phyloP scores from a whole-genome alignment of 305 asterid genomes.

The Fraxinus xanthoxyloides region DNA sequence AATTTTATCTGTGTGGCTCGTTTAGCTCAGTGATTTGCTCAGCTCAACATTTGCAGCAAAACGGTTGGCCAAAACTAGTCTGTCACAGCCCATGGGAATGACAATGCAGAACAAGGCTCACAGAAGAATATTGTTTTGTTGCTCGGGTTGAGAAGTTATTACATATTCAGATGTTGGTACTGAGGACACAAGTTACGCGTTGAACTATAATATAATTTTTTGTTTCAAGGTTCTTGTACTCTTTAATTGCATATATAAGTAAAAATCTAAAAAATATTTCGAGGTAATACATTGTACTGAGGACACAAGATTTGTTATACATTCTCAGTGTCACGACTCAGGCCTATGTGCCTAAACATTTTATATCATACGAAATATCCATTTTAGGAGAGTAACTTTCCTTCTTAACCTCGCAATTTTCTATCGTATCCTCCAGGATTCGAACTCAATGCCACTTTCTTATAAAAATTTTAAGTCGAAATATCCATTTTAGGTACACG shows the following conservation, averaged over 20 bases:
- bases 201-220: neutral
- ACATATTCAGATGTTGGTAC: neutral
- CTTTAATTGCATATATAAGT: neutral
- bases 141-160: constrained; percentile 20
- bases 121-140: constrained; percentile 23
- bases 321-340: neutral
- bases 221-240: neutral
- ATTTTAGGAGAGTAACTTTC: neutral
- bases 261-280: neutral
- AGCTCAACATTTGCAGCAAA: constrained; percentile 25
- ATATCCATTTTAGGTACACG: too few species aligned
- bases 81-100: constrained; percentile 24
- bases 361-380: neutral
- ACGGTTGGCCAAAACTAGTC: constrained; percentile 23
- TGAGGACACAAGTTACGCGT: neutral
- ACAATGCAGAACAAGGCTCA: constrained; percentile 20
- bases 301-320: neutral
- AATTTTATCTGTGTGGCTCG: neutral
- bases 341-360: neutral
- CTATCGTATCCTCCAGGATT: neutral
- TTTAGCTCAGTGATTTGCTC: neutral
- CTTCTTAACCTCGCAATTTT: neutral
- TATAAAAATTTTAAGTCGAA: too few species aligned
- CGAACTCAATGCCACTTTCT: neutral
- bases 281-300: neutral